These are phyloP conservation scores for Aspergillus chevalieri DNA, from an alignment of 2,329 filamentous ascomycete species.

Conservation along the genomic window DNA sequence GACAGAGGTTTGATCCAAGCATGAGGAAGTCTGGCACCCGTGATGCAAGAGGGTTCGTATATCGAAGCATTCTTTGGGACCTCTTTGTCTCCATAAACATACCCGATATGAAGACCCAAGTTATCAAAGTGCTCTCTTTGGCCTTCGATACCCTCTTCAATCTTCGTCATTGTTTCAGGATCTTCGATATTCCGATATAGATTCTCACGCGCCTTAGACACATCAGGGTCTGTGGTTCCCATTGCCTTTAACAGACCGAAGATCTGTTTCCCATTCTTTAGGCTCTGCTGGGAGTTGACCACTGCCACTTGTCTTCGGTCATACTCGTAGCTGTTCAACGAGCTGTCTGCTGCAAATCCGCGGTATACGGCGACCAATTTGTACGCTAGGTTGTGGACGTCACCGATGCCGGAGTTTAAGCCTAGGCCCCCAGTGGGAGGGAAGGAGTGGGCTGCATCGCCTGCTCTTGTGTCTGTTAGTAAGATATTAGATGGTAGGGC, in stretches of 20 bases:
- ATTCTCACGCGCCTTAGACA: constrained; percentile 21
- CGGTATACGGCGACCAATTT: constrained; percentile 36
- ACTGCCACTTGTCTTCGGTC: constrained; percentile 37
- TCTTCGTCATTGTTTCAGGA: constrained; percentile 9
- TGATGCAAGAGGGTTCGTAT: constrained; percentile 31
- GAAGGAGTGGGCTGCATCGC: constrained; percentile 52
- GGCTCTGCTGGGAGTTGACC: constrained; percentile 38
- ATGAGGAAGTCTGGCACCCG: constrained; percentile 38
- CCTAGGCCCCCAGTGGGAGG: constrained; percentile 50
- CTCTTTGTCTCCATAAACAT: constrained; percentile 33
- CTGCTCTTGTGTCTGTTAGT: constrained; percentile 26
- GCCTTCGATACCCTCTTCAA: constrained; percentile 23
- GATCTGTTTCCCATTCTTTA: constrained; percentile 41
- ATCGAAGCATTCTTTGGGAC: constrained; percentile 33
- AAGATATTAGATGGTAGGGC: not conserved
- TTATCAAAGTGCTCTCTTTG: constrained; percentile 42
- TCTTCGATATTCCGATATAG: constrained; percentile 25
- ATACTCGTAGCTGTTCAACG: constrained; percentile 33
- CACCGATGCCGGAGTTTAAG: constrained; percentile 49
- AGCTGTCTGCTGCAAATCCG: constrained; percentile 15
- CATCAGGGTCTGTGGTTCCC: constrained; percentile 25
- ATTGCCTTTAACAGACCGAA: constrained; percentile 37
- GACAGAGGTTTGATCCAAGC: constrained; percentile 27
- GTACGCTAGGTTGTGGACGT: constrained; percentile 45
- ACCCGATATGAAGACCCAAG: constrained; percentile 41